Evolutionary conservation across 495 filamentous ascomycete species (phyloP), one percentile per base, ranked within the genome.

Genomic region (Trichoderma reesei): DNA sequence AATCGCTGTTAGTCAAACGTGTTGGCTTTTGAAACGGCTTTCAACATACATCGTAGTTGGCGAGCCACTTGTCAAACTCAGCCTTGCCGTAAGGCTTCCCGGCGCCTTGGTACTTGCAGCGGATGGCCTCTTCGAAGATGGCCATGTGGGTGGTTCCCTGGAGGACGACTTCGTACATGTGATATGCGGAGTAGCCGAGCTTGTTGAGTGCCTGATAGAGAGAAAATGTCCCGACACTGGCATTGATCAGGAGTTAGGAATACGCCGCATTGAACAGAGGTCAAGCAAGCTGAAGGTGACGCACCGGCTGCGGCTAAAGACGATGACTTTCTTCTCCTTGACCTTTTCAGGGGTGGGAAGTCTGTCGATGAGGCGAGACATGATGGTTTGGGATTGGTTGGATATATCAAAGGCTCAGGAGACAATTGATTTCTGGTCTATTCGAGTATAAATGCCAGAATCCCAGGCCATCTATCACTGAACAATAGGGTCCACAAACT

Each of bases 11-110:
- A 26, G 26, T 26, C 26, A 26, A 0, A 26, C 26, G 26, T 26
- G 26, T 26, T 26, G 26, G 26, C 56, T 26, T 26, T 26, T 1
- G 1, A 1, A 26, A 26, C 26, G 26, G 1, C 26, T 26, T 26
- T 26, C 26, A 26, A 26, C 26, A 26, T 26, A 77, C 78, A 61
- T 80, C 76, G n/a, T 72, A 62, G 51, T 46, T 59, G 31, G 59
- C 66, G 37, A 69, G 62, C 68, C 68, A 69, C 44, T 69, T 69
- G 39, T 69, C 68, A 54, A 67, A 69, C 31, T 69, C 68, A 1
- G 51, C 64, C 36, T 66, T 67, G 20, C 63, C 66, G 33, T 68
- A 69, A n/a, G 63, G 65, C 61, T 67, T 67, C 13, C 61, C 68
- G 11, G 34, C 37, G 59, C 64, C 64, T 26, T 61, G 33, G n/a